Evolutionary conservation across 2,329 filamentous ascomycete genomes (phyloP).

Genomic region (Bipolaris zeicola): DNA sequence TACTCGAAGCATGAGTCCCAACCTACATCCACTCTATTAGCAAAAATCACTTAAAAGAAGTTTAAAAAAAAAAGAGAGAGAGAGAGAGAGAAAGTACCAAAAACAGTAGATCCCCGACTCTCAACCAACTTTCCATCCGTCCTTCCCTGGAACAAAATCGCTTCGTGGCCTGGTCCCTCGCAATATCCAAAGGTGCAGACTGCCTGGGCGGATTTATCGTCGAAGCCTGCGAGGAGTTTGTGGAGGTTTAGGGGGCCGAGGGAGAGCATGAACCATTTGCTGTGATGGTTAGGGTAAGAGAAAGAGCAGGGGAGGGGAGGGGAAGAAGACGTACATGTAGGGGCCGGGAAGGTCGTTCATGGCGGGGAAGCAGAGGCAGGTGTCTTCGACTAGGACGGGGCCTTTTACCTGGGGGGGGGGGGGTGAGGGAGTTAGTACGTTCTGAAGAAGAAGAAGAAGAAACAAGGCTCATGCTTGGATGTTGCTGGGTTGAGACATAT

Average conservation of each 20-base stretch:
- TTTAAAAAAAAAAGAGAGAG: no score
- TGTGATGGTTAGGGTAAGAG: slow-evolving; percentile 45
- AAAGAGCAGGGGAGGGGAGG: background rate
- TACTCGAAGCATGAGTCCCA: slow-evolving; percentile 98
- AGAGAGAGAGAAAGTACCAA: slow-evolving; percentile 68
- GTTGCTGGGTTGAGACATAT: no score
- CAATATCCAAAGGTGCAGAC: slow-evolving; percentile 97
- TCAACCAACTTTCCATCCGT: slow-evolving; percentile 86
- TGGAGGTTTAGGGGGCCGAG: slow-evolving; percentile 86
- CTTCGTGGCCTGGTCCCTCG: slow-evolving; percentile 80
- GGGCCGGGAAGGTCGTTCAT: slow-evolving; percentile 90
- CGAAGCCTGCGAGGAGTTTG: slow-evolving; percentile 84
- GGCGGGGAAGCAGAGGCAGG: slow-evolving; percentile 89
- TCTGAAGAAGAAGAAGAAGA: no score
- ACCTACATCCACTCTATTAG: slow-evolving; percentile 74
- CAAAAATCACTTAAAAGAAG: slow-evolving; percentile 45
- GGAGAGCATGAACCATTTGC: slow-evolving; percentile 90
- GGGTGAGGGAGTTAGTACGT: background rate
- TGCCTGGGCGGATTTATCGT: slow-evolving; percentile 89
- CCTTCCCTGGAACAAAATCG: slow-evolving; percentile 87
- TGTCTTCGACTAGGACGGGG: slow-evolving; percentile 94
- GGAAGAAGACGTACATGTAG: slow-evolving; percentile 75
- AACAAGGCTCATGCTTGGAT: no score
- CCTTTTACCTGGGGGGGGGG: slow-evolving; percentile 67
- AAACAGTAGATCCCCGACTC: slow-evolving; percentile 76